Base-by-base conservation (phyloP, 805 yeast genomes). In the Zygosaccharomyces lentus region DNA sequence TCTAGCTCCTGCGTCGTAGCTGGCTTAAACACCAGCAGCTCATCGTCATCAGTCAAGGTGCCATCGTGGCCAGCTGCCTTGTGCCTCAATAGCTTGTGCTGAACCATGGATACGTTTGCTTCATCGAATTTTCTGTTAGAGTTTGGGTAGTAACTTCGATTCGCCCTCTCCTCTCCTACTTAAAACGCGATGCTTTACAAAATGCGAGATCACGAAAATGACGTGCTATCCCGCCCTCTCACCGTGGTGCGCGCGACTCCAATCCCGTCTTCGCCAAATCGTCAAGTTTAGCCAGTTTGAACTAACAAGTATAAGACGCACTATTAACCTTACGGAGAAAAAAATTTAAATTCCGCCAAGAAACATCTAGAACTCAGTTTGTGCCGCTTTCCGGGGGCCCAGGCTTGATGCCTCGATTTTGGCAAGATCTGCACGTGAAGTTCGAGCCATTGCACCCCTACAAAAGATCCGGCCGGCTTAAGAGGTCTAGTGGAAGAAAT, bases 31-130 rank as follows among this genome's bases (percentile, higher is more conserved):
- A 90, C 84, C 12, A 91, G 67, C 6, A 78, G 66, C 0, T 89
- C 95, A 34, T 76, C 77, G 6, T 64, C 74, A 51, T 80, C 80
- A 9, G 78, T 76, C 44, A 87, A 55, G 2, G 84, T 77, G 0
- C 96, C 98, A 5, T 74, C 86, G 58, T 91, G 99, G 5, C 99
- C 99, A 0, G 97, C 98, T 2, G 93, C 98, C 65, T 81, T 84
- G 58, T 85, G 87, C 45, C 62, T 52, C 40, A 64, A 46, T 24
- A 36, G 45, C 40, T 25, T 32, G 30, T 32, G 41, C 47, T 34
- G 32, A 24, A 42, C 38, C 27, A 45, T 40, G 15, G 24, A 16
- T 40, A 25, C 37, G 21, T 12, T 15, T 31, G 43, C 43, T 31
- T 19, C 43, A 40, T 32, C 34, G 34, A 40, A 27, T 32, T 26